Base-by-base conservation (phyloP, 2,329 filamentous ascomycete genomes). In the Arachnopeziza araneosa region DNA sequence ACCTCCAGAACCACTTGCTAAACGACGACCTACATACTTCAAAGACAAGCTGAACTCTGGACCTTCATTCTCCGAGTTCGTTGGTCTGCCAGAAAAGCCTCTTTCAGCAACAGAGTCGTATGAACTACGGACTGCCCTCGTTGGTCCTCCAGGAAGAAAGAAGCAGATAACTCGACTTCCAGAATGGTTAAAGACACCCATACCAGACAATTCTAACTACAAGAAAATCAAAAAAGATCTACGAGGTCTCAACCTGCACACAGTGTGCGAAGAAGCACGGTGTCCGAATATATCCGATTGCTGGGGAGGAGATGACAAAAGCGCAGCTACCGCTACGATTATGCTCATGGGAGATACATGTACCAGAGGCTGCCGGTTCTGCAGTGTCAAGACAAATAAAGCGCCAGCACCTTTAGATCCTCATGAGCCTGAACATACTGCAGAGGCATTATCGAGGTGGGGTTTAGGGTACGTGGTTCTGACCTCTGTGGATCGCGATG, bases 321-420 rank as follows among this genome's bases (percentile, higher is more conserved):
- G 86, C 66, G 88, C 91, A 24, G 95, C 95, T 4, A 99, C 95
- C 32, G 95, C 95, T 1, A 99, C 95, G 12, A 98, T 99, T 75
- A 99, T 99, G 95, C 79, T 99, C 54, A 98, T 98, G 93, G 95
- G 95, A 65, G 95, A 99, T 75, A 98, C 93, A 9, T 99, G 95
- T 76, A 99, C 95, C 21, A 84, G 95, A 62, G 95, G 93, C 21
- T 99, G 95, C 76, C 86, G 95, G 57, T 99, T 99, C 80, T 99
- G 95, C 82, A 91, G 88, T 66, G 95, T 99, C 56, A 98, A 98
- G 82, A 99, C 95, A 2, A 87, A 79, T 60, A 86, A 89, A 51
- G 77, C 80, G 1, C 87, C 91, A 14, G 77, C 87, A 50, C 90
- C 95, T 12, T 82, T 99, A 55, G 95, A 99, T 73, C 90, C 91